Percentiles rank a stretch among this genome's conserved stretches.
These are phyloP conservation scores for Diaporthe destruens DNA, from an alignment of 2,329 filamentous ascomycete species.

Conservation along the genomic window DNA sequence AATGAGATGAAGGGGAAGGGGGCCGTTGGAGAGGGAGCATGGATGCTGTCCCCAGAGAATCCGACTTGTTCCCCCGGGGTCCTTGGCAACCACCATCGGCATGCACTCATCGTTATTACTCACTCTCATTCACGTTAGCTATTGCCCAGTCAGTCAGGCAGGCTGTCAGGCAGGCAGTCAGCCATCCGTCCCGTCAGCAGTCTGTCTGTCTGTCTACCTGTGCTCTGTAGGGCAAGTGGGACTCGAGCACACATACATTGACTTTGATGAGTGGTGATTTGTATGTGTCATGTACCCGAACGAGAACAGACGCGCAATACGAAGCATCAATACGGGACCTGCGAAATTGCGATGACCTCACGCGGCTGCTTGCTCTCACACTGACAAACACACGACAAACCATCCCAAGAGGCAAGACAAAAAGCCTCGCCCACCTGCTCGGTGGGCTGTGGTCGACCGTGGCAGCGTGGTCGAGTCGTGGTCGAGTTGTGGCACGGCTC, in stretches of 20 bases:
- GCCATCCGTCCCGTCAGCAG: not conserved
- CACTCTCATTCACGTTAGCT: not conserved
- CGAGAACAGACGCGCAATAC: constrained; percentile 17
- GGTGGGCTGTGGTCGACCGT: too few species aligned
- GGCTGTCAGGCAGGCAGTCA: not conserved
- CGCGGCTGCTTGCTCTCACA: constrained; percentile 9
- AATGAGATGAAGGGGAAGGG: constrained; percentile 32
- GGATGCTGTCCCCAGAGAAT: constrained; percentile 25
- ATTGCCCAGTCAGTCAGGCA: not conserved
- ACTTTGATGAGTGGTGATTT: not conserved
- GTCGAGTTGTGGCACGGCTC: constrained; percentile 3
- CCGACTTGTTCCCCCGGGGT: constrained; percentile 23
- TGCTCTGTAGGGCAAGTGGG: constrained; percentile 2
- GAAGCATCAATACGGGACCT: constrained; percentile 32
- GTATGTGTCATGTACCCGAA: constrained; percentile 22
- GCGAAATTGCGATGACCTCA: constrained; percentile 42
- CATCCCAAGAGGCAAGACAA: constrained; percentile 14
- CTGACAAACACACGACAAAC: constrained; percentile 12
- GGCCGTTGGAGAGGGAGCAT: constrained; percentile 30
- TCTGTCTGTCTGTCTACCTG: too few species aligned
- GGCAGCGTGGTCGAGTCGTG: not conserved
- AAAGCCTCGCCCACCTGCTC: not conserved
- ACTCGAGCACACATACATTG: not conserved
- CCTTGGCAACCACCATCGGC: constrained; percentile 17
- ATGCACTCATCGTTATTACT: not conserved